Evolutionary conservation across 495 filamentous ascomycete genomes (phyloP), one percentile per base, ranked within the genome.

Genomic region (Stereocaulon alpinum): DNA sequence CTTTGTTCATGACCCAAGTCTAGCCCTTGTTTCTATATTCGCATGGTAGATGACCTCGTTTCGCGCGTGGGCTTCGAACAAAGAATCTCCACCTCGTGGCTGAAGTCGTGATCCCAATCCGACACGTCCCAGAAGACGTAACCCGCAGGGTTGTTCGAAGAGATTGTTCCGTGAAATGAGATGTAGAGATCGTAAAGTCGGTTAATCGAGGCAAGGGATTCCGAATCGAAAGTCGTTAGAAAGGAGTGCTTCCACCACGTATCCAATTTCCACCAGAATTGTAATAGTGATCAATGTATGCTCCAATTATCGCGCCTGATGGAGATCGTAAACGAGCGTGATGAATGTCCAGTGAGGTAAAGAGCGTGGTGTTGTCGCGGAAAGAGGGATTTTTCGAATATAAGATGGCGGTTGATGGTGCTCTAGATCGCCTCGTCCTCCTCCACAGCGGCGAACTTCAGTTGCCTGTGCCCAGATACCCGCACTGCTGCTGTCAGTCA

Each of bases 281-380:
- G 32, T 37, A 48, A 30, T 3, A 56, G 24, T 48, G 7, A 44
- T 37, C 47, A 15, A 48, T 17, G 27, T 49, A 61, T 60, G 18
- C n/a, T 4, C 4, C 14, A 41, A 40, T 55, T 41, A 62, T 41
- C 18, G 37, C 49, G 41, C 37, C 55, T 15, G 37, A 55, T 27
- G 41, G 29, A 40, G 30, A 47, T 30, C 9, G 40, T 42, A 29
- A 45, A 65, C 11, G 65, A 67, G 52, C 49, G 65, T 64, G 42
- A 14, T 57, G 52, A 44, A 27, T n/a, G 37, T 30, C 14, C n/a
- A 41, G 59, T 52, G 44, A 62, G 50, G 50, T 49, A 66, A 64
- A 63, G 63, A 64, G 41, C 53, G 65, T 67, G 53, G 64, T 58
- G 40, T 50, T 27, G 61, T 61, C 62, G 64, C 62, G 45, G 40